Percentiles rank a stretch among this genome's conserved stretches.
Evolutionary conservation across 306 rosid genomes (phyloP).

Genomic region (Morella rubra): DNA sequence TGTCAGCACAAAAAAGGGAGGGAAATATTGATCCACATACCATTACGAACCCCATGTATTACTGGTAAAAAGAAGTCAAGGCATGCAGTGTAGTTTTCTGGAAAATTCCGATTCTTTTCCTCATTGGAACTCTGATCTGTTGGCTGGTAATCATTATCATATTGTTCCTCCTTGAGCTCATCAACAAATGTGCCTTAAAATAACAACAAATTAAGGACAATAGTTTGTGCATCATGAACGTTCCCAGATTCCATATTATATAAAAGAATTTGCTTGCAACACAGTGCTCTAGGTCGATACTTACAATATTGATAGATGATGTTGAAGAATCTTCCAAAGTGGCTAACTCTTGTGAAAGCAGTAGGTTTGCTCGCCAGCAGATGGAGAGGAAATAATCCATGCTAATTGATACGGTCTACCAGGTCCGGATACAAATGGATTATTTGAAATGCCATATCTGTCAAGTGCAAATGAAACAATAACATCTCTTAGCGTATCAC

Average conservation of each 20-base stretch:
- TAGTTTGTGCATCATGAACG: too few species aligned
- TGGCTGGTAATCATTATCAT: not conserved
- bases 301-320: constrained; percentile 39
- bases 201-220: not conserved
- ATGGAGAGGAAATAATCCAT: constrained; percentile 58
- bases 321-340: constrained; percentile 25
- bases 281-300: not conserved
- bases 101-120: not conserved
- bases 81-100: not conserved
- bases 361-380: constrained; percentile 52
- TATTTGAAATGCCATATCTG: constrained; percentile 68
- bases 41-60: not conserved
- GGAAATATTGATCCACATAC: not conserved
- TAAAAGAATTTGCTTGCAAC: too few species aligned
- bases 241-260: too few species aligned
- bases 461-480: not conserved
- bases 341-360: constrained; percentile 54
- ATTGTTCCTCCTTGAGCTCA: not conserved
- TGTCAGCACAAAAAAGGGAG: too few species aligned
- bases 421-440: constrained; percentile 37
- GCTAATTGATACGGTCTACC: constrained; percentile 22
- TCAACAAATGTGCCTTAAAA: not conserved
- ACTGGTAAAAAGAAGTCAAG: not conserved
- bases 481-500: too few species aligned
- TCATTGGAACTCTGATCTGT: not conserved